Percentiles rank a stretch among this genome's conserved stretches.
Evolutionary conservation across 2,329 filamentous ascomycete genomes (phyloP).

Genomic region (Pseudogymnoascus sp.): DNA sequence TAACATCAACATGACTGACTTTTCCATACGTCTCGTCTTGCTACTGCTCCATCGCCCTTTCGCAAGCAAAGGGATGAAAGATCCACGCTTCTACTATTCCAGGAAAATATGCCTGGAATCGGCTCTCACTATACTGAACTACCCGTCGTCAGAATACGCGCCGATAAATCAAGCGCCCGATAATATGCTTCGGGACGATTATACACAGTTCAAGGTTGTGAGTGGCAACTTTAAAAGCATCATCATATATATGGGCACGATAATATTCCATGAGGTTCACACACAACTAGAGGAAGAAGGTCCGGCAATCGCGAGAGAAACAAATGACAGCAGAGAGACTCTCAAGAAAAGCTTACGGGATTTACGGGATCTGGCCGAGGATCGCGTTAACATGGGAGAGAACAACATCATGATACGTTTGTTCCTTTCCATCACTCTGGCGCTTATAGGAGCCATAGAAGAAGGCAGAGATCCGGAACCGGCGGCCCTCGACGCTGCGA

Average conservation of each 20-base stretch:
- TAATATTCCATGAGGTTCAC: slow-evolving; percentile 40
- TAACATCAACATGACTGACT: slow-evolving; percentile 40
- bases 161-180: not conserved
- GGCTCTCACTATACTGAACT: slow-evolving; percentile 26
- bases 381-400: slow-evolving; percentile 34
- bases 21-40: slow-evolving; percentile 46
- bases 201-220: slow-evolving; percentile 31
- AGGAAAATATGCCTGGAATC: slow-evolving; percentile 41
- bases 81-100: slow-evolving; percentile 44
- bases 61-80: slow-evolving; percentile 33
- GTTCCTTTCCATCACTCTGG: slow-evolving; percentile 34
- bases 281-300: slow-evolving; percentile 37
- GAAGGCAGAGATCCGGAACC: slow-evolving; percentile 13
- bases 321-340: slow-evolving; percentile 24
- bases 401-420: slow-evolving; percentile 39
- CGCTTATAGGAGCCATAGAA: slow-evolving; percentile 31
- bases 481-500: slow-evolving; percentile 17
- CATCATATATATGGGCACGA: slow-evolving; percentile 33
- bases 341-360: slow-evolving; percentile 29
- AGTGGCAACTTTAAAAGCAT: slow-evolving; percentile 36
- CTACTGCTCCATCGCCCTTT: slow-evolving; percentile 47
- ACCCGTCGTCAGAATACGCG: slow-evolving; percentile 9
- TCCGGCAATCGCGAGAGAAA: slow-evolving; percentile 27
- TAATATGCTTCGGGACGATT: slow-evolving; percentile 28
- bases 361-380: slow-evolving; percentile 25